Evolutionary conservation across 345 rosid genomes (phyloP).

Genomic region (Lumnitzera racemosa): DNA sequence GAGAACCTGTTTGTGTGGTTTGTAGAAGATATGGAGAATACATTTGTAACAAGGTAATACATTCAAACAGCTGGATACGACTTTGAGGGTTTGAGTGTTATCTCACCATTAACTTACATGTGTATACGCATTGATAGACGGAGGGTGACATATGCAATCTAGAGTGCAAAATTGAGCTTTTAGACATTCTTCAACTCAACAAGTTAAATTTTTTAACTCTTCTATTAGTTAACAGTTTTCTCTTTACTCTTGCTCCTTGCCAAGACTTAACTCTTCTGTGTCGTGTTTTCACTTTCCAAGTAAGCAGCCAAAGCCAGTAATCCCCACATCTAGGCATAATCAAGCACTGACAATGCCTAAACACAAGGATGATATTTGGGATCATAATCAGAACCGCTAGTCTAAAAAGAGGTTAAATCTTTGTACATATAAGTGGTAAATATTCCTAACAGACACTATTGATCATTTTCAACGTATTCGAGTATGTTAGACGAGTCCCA

Average conservation of each 20-base stretch:
- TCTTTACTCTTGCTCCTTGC: constrained; percentile 3
- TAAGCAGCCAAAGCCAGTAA: constrained; percentile 12
- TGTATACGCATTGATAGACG: constrained; percentile 32
- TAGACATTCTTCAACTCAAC: constrained; percentile 28
- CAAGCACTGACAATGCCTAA: constrained; percentile 17
- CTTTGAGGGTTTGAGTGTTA: constrained; percentile 6
- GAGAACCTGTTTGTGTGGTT: constrained; percentile 59
- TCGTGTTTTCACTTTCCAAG: constrained; percentile 21
- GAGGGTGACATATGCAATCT: constrained; percentile 71
- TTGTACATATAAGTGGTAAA: constrained; percentile 56
- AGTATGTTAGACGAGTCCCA: background rate
- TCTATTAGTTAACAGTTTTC: constrained; percentile 5
- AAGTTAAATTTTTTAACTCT: constrained; percentile 27
- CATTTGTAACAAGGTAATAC: constrained; percentile 54
- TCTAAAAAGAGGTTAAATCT: constrained; percentile 48
- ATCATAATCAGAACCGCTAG: constrained; percentile 40
- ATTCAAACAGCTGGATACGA: constrained; percentile 1
- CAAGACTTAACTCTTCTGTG: background rate
- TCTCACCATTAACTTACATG: constrained; percentile 2
- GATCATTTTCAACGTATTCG: background rate
- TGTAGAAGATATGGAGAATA: constrained; percentile 77
- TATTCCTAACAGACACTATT: constrained; percentile 1
- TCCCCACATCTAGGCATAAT: constrained; percentile 16
- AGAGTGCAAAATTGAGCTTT: constrained; percentile 60
- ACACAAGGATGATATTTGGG: constrained; percentile 42